Evolutionary conservation across 192 early-diverging fungal species (phyloP).

Genomic region (Mortierella antarctica): DNA sequence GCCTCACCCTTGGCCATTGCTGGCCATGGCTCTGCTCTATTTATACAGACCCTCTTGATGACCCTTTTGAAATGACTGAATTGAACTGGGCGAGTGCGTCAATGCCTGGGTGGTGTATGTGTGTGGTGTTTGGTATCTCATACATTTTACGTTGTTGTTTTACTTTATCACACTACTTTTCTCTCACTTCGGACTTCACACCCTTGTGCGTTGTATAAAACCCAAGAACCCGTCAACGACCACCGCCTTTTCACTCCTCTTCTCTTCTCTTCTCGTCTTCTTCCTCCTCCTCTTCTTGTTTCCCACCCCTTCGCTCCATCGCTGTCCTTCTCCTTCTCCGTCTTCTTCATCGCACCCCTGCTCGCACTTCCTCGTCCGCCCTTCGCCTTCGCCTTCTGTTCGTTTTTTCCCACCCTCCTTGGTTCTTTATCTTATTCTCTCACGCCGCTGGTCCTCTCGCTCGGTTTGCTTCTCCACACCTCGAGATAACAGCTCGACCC

Average conservation of each 20-base stretch:
- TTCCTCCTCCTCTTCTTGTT: not conserved
- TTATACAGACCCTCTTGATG: too few relatives aligned
- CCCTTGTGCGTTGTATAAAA: not conserved
- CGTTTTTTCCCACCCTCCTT: not conserved
- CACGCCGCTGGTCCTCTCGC: not conserved
- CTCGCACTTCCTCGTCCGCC: not conserved
- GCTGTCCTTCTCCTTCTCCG: not conserved
- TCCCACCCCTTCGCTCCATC: not conserved
- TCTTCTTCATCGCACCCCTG: not conserved
- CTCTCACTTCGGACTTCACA: not conserved
- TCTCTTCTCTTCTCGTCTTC: not conserved
- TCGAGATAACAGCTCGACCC: not conserved
- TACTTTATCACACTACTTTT: not conserved
- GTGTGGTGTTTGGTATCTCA: too few relatives aligned
- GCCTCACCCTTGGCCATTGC: too few relatives aligned
- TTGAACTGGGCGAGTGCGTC: too few relatives aligned
- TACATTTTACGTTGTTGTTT: slow-evolving; percentile 12
- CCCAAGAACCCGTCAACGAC: too few relatives aligned
- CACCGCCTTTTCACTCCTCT: not conserved
- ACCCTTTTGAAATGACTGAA: too few relatives aligned
- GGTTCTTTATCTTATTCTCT: not conserved
- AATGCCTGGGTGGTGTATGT: too few relatives aligned
- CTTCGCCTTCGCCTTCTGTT: not conserved
- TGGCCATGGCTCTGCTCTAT: too few relatives aligned
- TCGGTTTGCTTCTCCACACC: slow-evolving; percentile 11